These are phyloP conservation scores for Rubroboletus pulcherrimus DNA, from an alignment of 768 basidiomycete species.

Conservation along the genomic window DNA sequence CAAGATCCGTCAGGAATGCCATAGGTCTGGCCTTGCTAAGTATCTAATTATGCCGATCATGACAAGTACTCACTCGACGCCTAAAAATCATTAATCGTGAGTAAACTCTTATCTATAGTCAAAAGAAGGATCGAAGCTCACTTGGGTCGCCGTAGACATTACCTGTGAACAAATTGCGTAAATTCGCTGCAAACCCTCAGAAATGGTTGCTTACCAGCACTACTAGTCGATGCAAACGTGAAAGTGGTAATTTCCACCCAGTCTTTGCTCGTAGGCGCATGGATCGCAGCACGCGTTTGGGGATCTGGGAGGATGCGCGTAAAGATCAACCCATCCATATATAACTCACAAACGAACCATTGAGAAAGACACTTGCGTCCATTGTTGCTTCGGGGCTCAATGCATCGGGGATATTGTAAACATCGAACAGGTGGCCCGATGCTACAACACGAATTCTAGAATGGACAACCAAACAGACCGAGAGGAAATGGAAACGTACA, in stretches of 20 bases:
- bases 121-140: conserved; percentile 16
- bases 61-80: conserved; percentile 30
- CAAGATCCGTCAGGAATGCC: conserved; percentile 44
- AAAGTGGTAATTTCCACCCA: conserved; percentile 31
- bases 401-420: conserved; percentile 46
- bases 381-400: conserved; percentile 33
- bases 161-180: conserved; percentile 3
- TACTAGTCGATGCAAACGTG: conserved; percentile 17
- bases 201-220: conserved; percentile 9
- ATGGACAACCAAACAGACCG: neutral
- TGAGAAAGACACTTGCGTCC: too few species aligned
- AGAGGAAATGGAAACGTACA: conserved; percentile 25
- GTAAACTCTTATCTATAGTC: neutral
- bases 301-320: neutral
- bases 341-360: conserved; percentile 3
- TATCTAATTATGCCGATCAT: neutral
- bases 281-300: neutral
- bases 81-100: conserved; percentile 11
- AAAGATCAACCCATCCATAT: neutral
- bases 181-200: neutral
- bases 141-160: conserved; percentile 28
- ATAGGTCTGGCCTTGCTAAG: conserved; percentile 44
- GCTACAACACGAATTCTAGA: neutral
- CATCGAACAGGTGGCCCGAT: conserved; percentile 34
- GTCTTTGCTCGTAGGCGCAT: conserved; percentile 29